Evolutionary conservation across 177 flowering plant species (phyloP).

Genomic region (Vitis hybrid): DNA sequence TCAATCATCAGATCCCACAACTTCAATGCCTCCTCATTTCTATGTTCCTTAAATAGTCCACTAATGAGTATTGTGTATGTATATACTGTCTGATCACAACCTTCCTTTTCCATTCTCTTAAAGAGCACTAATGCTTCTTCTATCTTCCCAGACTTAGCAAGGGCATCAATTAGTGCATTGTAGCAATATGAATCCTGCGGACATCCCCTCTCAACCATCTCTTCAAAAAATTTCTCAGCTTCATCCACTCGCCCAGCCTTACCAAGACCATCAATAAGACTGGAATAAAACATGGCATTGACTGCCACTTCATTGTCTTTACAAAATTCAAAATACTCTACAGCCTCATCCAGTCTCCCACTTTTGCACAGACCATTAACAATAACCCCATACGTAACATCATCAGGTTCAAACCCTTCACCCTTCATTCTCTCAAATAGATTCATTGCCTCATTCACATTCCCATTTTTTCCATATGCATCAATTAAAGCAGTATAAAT

Average conservation of each 20-base stretch:
- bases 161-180: constrained; percentile 79
- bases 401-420: constrained; percentile 79
- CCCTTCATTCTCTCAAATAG: constrained; percentile 75
- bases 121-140: constrained; percentile 74
- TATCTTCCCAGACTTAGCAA: constrained; percentile 58
- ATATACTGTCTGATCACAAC: constrained; percentile 87
- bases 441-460: constrained; percentile 50
- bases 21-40: constrained; percentile 89
- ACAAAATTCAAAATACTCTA: constrained; percentile 56
- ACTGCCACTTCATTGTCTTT: constrained; percentile 37
- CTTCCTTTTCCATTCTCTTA: constrained; percentile 77
- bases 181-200: constrained; percentile 81
- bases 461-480: constrained; percentile 59
- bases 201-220: constrained; percentile 74
- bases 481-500: constrained; percentile 82
- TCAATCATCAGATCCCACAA: constrained; percentile 93
- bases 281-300: constrained; percentile 70
- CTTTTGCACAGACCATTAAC: constrained; percentile 68
- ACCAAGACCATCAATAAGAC: constrained; percentile 84
- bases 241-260: constrained; percentile 80
- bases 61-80: constrained; percentile 83
- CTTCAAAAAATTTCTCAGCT: constrained; percentile 75
- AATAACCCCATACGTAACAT: constrained; percentile 75
- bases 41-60: constrained; percentile 71
- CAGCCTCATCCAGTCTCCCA: constrained; percentile 72